A percentile compares a stretch with the other conserved stretches of the same genome.
Conservation (phyloP, 345 rosid species). For the Carallia brachiata region DNA sequence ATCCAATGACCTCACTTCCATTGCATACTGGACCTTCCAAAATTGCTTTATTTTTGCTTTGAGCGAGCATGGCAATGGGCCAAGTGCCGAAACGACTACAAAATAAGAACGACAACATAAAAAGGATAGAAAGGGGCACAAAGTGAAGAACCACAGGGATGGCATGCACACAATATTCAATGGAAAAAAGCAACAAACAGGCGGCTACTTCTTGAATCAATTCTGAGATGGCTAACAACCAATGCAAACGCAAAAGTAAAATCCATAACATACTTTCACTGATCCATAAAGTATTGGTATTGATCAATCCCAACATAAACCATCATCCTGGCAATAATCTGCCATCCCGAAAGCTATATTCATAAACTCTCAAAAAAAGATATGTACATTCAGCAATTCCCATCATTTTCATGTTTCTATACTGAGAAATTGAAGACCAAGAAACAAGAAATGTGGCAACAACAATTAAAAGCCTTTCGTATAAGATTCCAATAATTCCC, state of each 20-base stretch:
- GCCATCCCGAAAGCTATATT: no score
- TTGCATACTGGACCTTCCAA: slow-evolving; percentile 90
- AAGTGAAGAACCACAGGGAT: background rate
- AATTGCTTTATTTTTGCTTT: slow-evolving; percentile 80
- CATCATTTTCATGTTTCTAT: no score
- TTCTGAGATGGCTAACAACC: no score
- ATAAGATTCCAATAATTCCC: background rate
- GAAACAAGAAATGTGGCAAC: background rate
- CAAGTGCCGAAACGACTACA: slow-evolving; percentile 87
- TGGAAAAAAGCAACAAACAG: background rate
- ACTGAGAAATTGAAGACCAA: no score
- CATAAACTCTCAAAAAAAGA: no score
- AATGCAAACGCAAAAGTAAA: background rate
- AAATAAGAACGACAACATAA: slow-evolving; percentile 16
- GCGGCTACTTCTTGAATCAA: background rate
- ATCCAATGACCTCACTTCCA: slow-evolving; percentile 73
- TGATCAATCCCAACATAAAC: no score
- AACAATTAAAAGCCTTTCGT: background rate
- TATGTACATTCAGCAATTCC: no score
- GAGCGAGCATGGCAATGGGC: slow-evolving; percentile 96
- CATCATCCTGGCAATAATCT: no score
- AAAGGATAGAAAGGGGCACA: slow-evolving; percentile 2
- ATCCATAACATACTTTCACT: background rate
- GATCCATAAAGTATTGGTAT: no score
- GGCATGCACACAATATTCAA: background rate